These are phyloP conservation scores for Circinella minor DNA, from an alignment of 371 early-diverging fungal genomes.

Conservation along the genomic window DNA sequence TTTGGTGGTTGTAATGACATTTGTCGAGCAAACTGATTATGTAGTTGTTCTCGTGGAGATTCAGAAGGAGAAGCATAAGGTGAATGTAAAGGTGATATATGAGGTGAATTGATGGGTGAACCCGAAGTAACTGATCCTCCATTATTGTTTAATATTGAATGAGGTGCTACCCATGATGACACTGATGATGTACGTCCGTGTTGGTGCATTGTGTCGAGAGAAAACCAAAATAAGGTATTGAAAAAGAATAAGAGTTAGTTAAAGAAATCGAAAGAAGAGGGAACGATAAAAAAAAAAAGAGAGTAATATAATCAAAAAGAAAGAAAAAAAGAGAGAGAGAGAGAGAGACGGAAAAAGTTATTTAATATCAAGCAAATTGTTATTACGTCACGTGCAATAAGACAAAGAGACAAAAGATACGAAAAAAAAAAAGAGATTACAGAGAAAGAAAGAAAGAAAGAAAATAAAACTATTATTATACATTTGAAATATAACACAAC, in stretches of 20 bases:
- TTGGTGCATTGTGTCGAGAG: conserved; percentile 11
- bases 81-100: conserved; percentile 24
- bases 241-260: neutral
- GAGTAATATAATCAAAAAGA: neutral
- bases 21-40: conserved; percentile 27
- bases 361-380: neutral
- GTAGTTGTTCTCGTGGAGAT: conserved; percentile 27
- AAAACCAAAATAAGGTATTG: too few relatives aligned
- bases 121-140: conserved; percentile 26
- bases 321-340: neutral
- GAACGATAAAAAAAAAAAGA: neutral
- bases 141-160: conserved; percentile 19
- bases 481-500: too few relatives aligned
- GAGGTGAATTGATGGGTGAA: conserved; percentile 25
- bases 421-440: neutral
- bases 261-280: neutral
- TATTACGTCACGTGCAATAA: neutral
- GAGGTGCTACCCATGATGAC: conserved; percentile 19
- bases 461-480: neutral
- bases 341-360: neutral
- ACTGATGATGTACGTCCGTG: conserved; percentile 18
- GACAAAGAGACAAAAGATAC: neutral
- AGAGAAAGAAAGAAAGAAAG: neutral
- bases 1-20: conserved; percentile 34
- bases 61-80: conserved; percentile 23